A percentile compares a stretch with the other conserved stretches of the same genome.
Conservation (phyloP, 23 red algal species). For the Chondrus crispus region DNA sequence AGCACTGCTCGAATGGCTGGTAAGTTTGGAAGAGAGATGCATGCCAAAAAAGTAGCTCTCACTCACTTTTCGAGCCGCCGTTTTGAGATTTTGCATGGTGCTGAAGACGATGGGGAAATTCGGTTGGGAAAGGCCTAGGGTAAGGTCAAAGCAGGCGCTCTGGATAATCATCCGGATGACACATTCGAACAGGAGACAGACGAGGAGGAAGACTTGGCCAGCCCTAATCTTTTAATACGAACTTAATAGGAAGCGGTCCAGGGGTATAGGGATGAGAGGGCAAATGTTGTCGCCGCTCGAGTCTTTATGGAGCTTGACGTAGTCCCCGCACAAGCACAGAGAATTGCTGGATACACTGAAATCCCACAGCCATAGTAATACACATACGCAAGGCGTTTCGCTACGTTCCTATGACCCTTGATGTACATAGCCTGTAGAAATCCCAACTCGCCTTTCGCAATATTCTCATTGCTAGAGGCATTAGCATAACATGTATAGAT, state of each 20-base stretch:
- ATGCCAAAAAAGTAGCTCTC: constrained; percentile 67
- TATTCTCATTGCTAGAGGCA: neutral
- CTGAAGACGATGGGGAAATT: too few species aligned
- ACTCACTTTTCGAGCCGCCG: constrained; percentile 95
- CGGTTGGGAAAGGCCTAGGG: too few species aligned
- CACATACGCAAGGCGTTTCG: neutral
- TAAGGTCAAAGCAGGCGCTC: neutral
- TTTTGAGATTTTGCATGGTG: constrained; percentile 53
- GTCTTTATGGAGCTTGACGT: constrained; percentile 70
- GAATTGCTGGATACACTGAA: too few species aligned
- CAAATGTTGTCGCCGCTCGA: constrained; percentile 40
- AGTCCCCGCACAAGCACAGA: too few species aligned
- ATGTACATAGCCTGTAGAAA: neutral
- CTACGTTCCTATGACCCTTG: neutral
- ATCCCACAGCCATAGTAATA: too few species aligned
- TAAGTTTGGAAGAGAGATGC: constrained; percentile 62
- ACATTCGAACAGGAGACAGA: neutral
- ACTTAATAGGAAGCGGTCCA: constrained; percentile 30
- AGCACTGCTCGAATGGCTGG: constrained; percentile 94
- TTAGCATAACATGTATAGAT: neutral
- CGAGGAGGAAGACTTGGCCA: constrained; percentile 46
- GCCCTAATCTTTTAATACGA: neutral
- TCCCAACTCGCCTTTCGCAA: neutral
- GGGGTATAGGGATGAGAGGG: neutral
- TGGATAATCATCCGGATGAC: neutral